Evolutionary conservation across 352 stramenopile species (phyloP).

Genomic region (Phytophthora syringae): DNA sequence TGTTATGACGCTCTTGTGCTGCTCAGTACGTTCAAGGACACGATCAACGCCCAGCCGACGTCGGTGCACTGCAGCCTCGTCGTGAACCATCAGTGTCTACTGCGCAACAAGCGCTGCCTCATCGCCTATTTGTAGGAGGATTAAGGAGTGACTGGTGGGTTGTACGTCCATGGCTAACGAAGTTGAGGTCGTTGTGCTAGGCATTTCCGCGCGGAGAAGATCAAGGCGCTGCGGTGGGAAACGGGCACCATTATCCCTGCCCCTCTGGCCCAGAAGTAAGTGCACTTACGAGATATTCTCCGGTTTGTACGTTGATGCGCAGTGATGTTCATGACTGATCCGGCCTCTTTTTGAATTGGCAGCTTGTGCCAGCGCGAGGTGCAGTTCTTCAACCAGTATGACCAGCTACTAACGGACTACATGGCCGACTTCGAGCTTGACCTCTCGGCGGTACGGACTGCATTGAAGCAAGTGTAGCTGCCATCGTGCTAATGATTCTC

Average conservation of each 20-base stretch:
- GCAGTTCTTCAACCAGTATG: constrained; percentile 92
- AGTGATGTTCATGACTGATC: not conserved
- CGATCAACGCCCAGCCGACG: constrained; percentile 61
- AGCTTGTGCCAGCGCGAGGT: constrained; percentile 86
- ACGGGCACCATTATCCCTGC: constrained; percentile 88
- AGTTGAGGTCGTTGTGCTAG: constrained; percentile 20
- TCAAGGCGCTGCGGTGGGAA: constrained; percentile 92
- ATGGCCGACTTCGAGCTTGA: constrained; percentile 91
- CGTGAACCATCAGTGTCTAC: constrained; percentile 88
- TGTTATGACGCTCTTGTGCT: not conserved
- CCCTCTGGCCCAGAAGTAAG: constrained; percentile 71
- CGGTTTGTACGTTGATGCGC: not conserved
- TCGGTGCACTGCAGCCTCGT: constrained; percentile 82
- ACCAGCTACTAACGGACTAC: constrained; percentile 91
- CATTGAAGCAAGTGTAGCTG: not conserved
- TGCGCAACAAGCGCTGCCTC: constrained; percentile 91
- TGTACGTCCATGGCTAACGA: too few relatives aligned
- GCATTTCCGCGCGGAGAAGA: constrained; percentile 83
- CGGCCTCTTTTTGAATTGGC: too few relatives aligned
- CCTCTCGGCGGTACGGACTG: constrained; percentile 65
- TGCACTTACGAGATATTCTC: not conserved
- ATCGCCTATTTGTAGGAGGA: constrained; percentile 83
- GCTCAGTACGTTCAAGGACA: constrained; percentile 64
- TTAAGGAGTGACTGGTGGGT: not conserved
- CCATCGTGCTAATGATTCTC: constrained; percentile 12